Base-by-base conservation (phyloP, 2,329 filamentous ascomycete genomes). In the Dichotomopilus funicola region DNA sequence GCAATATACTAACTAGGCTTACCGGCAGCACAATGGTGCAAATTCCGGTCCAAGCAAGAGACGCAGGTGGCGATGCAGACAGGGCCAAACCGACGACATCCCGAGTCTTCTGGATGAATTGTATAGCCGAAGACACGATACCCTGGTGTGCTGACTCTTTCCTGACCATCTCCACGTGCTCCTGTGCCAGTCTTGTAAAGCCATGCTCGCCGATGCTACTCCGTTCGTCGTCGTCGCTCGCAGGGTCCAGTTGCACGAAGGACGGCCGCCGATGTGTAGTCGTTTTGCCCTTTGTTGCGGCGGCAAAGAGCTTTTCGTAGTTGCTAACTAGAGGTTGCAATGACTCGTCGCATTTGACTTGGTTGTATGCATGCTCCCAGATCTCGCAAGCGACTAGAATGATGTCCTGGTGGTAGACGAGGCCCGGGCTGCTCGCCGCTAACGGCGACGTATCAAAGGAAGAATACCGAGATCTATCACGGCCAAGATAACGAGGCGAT, bases 1-100 rank as follows among this genome's bases (percentile, higher is more conserved):
- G 10, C 9, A n/a, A 12, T 12, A 11, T 12, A 6, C 10, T 42
- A 5, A 6, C 10, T 42, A 5, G 40, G 41, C 54, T 5, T 46
- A 57, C 59, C 1, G 60, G 60, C 37, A 62, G 51, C 6, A 60
- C 34, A 8, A 62, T 56, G 50, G 57, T 54, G 45, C 58, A 59
- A 3, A 62, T 49, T 4, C 60, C 58, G 6, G 60, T 57, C 60
- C 56, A 62, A 1, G 58, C 58, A 1, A 60, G 13, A 2, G 58
- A 59, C 3, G 58, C 58, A 2, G 56, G 54, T 2, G 58, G 60
- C 1, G 52, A 60, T 1, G 49, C 43, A n/a, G 52, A 31, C 6
- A 60, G 43, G 2, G 56, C 54, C 11, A 35, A 33, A 10, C 55
- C 33, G 6, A 62, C 49, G n/a, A 51, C 47, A 6, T 62, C 58